Percentiles rank a stretch among this genome's conserved stretches.
These are phyloP conservation scores for Kazachstania taianensis DNA, from an alignment of 805 yeast species.

Conservation along the genomic window DNA sequence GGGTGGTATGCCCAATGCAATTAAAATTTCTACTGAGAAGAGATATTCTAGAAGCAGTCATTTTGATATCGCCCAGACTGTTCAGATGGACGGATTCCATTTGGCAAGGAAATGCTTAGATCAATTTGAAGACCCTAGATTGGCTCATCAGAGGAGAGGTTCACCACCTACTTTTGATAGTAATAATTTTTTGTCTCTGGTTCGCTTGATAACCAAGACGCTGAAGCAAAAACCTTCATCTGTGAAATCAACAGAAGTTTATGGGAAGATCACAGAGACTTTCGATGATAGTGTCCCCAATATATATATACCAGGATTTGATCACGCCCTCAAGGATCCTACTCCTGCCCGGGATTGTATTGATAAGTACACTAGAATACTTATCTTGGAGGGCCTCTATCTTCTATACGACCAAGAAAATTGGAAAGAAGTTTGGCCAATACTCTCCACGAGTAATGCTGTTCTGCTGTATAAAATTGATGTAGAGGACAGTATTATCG, in stretches of 20 bases:
- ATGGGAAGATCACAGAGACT: constrained; percentile 13
- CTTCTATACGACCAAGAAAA: constrained; percentile 46
- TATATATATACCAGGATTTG: constrained; percentile 57
- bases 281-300: constrained; percentile 24
- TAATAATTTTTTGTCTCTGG: constrained; percentile 26
- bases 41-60: neutral
- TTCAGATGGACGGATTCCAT: constrained; percentile 77
- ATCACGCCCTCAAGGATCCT: constrained; percentile 69
- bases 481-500: constrained; percentile 36
- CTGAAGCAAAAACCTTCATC: constrained; percentile 10
- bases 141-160: constrained; percentile 61
- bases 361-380: constrained; percentile 37
- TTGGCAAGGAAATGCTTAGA: constrained; percentile 40
- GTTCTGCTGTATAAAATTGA: constrained; percentile 44
- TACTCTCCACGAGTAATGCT: constrained; percentile 17
- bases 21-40: constrained; percentile 8
- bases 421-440: constrained; percentile 36
- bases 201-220: neutral
- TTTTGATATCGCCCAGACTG: constrained; percentile 33
- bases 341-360: constrained; percentile 41
- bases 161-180: constrained; percentile 83
- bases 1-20: constrained; percentile 24
- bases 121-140: constrained; percentile 42
- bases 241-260: neutral
- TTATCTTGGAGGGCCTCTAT: constrained; percentile 72